Percentiles rank a stretch among this genome's conserved stretches.
phyloP scores from a whole-genome alignment of 2,329 filamentous ascomycete genomes.

The Trichoderma sp. region DNA sequence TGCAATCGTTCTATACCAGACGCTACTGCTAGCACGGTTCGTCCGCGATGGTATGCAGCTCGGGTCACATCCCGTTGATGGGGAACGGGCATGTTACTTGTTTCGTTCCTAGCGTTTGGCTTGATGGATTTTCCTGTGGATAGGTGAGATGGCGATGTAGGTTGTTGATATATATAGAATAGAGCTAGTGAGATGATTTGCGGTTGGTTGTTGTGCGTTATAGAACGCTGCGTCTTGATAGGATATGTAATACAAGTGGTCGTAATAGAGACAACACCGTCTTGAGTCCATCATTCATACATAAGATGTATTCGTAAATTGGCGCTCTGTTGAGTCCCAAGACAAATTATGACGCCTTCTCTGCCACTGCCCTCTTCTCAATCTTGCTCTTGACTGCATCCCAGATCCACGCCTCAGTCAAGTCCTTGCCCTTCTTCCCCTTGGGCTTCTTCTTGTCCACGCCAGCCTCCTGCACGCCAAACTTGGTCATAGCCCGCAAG shows the following conservation, averaged over 20 bases:
- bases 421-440: constrained; percentile 30
- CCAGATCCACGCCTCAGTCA: constrained; percentile 46
- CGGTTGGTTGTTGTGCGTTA: background rate
- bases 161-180: background rate
- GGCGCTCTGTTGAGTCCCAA: background rate
- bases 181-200: background rate
- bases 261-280: background rate
- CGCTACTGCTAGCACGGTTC: background rate
- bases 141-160: background rate
- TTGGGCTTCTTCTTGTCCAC: constrained; percentile 17
- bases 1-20: background rate
- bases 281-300: background rate
- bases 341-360: background rate
- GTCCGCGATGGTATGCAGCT: background rate
- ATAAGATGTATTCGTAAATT: background rate
- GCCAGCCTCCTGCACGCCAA: constrained; percentile 40
- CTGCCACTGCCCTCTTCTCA: constrained; percentile 26
- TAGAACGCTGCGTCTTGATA: background rate
- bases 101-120: constrained; percentile 10
- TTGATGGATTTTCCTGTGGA: background rate
- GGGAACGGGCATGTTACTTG: constrained; percentile 11
- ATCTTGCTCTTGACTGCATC: constrained; percentile 40
- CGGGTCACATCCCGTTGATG: constrained; percentile 14
- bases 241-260: background rate
- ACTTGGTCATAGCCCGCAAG: constrained; percentile 41